A percentile compares a stretch with the other conserved stretches of the same genome.
phyloP scores from a whole-genome alignment of 1,284 basidiomycete species.

The Sphagnurus paluster region DNA sequence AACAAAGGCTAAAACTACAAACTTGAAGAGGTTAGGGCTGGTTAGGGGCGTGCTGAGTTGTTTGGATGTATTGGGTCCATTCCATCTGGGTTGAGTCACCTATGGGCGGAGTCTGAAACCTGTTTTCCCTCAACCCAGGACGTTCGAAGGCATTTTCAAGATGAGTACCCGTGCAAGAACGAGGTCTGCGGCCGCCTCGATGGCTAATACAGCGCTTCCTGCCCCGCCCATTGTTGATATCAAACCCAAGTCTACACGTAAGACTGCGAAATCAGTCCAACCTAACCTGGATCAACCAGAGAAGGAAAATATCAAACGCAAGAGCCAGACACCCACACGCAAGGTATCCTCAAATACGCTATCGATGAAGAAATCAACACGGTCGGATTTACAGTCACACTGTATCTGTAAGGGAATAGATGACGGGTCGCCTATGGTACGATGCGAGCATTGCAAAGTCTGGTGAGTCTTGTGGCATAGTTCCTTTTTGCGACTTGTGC shows the following conservation, averaged over 20 bases:
- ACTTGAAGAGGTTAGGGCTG: too few relatives aligned
- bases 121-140: slow-evolving; percentile 6
- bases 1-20: too few relatives aligned
- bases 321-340: too few relatives aligned
- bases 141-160: neutral
- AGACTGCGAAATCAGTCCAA: slow-evolving; percentile 2
- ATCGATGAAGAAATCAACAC: slow-evolving; percentile 2
- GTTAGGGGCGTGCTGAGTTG: too few relatives aligned
- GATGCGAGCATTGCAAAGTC: slow-evolving; percentile 14
- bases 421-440: slow-evolving; percentile 20
- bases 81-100: slow-evolving; percentile 16
- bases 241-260: slow-evolving; percentile 15
- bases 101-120: slow-evolving; percentile 17
- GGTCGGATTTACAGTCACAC: slow-evolving; percentile 6
- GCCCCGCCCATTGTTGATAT: neutral
- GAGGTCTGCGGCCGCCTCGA: slow-evolving; percentile 14
- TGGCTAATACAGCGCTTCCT: slow-evolving; percentile 6
- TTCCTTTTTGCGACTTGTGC: neutral
- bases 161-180: slow-evolving; percentile 21
- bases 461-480: slow-evolving; percentile 9
- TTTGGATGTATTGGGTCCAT: slow-evolving; percentile 2
- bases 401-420: slow-evolving; percentile 15
- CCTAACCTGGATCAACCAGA: slow-evolving; percentile 14
- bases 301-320: slow-evolving; percentile 19
- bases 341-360: slow-evolving; percentile 11